Base-by-base conservation (phyloP, 1,139 yeast species). In the Magnusiomyces ingens region DNA sequence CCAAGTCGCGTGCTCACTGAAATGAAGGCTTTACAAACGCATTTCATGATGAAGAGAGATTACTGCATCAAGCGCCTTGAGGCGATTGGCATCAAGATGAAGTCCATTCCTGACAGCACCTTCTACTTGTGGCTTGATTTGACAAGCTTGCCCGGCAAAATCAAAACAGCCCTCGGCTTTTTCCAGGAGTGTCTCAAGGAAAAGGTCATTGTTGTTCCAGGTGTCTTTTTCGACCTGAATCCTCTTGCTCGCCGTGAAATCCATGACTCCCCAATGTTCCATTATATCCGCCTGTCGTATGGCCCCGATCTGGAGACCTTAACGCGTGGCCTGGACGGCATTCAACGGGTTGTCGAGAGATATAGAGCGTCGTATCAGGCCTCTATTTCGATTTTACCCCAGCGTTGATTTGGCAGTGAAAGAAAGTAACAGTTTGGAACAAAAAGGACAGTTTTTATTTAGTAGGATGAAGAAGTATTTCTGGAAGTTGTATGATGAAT, bases 171-270 rank as follows among this genome's bases (percentile, higher is more conserved):
- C 62, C 72, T 81, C 51, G 85, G 86, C 0, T 82, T 82, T 61
- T 82, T 82, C 76, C 86, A 82, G 64, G 87, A 81, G 64, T 81
- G 85, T 59, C 71, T 82, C 50, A 84, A 80, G 62, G 85, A 81
- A 59, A 76, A 75, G 61, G 84, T 80, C 15, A 82, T 82, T 64
- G 78, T 79, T 45, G 87, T 82, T 17, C 87, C 86, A 1, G 86
- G 87, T 2, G 80, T 82, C 59, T 81, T 81, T 73, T 82, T 82
- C 64, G 81, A 81, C 64, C 74, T 82, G 60, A 82, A 82, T 61
- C 86, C 86, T 12, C 77, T 80, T 59, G 81, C 82, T 61, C 77
- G 82, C 67, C 75, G 84, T 52, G 77, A 78, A 53, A 69, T 82
- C 56, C 82, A 77, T 59, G 86, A 81, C 59, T 81, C 80, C 26